phyloP scores from a whole-genome alignment of 805 yeast genomes.

The Sugiyamaella lignohabitans region DNA sequence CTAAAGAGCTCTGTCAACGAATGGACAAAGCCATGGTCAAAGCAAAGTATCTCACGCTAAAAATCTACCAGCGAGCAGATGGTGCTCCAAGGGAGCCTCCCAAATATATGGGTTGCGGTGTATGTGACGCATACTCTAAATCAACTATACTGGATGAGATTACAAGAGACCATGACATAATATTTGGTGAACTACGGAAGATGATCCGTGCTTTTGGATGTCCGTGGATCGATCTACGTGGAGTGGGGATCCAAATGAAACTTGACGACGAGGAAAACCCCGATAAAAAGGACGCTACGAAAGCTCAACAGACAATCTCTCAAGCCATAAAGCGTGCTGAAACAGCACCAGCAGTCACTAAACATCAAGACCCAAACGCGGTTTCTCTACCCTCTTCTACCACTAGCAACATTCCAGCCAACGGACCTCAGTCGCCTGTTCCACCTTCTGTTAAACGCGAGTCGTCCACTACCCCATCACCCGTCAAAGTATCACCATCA shows the following conservation, averaged over 20 bases:
- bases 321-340: not conserved
- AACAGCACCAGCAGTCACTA: too few relatives aligned
- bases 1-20: constrained; percentile 53
- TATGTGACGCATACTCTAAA: constrained; percentile 58
- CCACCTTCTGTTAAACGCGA: too few relatives aligned
- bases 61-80: constrained; percentile 55
- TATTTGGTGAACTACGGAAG: constrained; percentile 55
- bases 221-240: constrained; percentile 66
- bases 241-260: constrained; percentile 67
- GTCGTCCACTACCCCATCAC: not conserved
- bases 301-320: not conserved
- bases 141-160: constrained; percentile 40
- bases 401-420: not conserved
- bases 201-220: constrained; percentile 51
- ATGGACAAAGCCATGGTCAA: constrained; percentile 43
- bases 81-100: constrained; percentile 70
- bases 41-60: constrained; percentile 51
- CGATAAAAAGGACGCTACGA: not conserved
- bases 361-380: not conserved
- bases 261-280: constrained; percentile 30
- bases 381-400: not conserved
- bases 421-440: not conserved
- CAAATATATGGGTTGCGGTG: constrained; percentile 81
- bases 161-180: constrained; percentile 36
- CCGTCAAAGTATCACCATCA: too few relatives aligned